Evolutionary conservation across 208 protist genomes (phyloP).

Genomic region (Porcisia deanei): DNA sequence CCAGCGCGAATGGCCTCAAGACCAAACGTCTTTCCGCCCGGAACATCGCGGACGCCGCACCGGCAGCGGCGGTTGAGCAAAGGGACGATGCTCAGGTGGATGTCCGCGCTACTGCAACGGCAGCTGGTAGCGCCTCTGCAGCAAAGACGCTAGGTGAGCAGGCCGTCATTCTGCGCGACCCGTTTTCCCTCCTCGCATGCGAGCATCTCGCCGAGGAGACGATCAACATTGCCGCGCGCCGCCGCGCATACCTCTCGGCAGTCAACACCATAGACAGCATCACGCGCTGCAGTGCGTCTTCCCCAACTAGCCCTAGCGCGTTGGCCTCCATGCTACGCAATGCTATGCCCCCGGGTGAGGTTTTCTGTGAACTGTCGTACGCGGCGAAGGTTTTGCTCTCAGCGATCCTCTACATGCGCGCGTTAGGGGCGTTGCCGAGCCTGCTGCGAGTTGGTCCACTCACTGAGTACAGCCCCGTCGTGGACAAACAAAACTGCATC

Average conservation of each 20-base stretch:
- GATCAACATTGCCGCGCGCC: constrained; percentile 17
- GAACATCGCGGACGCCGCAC: background rate
- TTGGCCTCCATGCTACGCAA: constrained; percentile 31
- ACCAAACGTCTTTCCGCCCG: no score
- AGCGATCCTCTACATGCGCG: constrained; percentile 70
- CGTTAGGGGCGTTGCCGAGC: constrained; percentile 80
- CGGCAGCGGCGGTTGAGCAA: background rate
- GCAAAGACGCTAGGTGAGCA: constrained; percentile 33
- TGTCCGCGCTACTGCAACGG: background rate
- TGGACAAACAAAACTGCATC: constrained; percentile 84
- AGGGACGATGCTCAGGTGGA: background rate
- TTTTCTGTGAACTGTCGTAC: constrained; percentile 61
- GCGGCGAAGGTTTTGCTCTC: constrained; percentile 72
- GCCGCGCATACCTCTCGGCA: constrained; percentile 20
- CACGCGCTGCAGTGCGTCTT: background rate
- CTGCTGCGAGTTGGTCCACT: constrained; percentile 72
- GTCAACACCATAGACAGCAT: constrained; percentile 14
- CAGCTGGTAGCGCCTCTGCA: background rate
- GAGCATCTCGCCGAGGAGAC: constrained; percentile 55
- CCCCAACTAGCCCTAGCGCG: background rate
- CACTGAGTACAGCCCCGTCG: constrained; percentile 52
- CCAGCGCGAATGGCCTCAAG: background rate
- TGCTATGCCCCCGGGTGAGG: constrained; percentile 29
- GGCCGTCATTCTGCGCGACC: constrained; percentile 53
- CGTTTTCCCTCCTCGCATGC: constrained; percentile 43